Evolutionary conservation across 148 eudicot genomes (phyloP), one percentile per base, ranked within the genome.

Genomic region (Camellia lanceoleosa): DNA sequence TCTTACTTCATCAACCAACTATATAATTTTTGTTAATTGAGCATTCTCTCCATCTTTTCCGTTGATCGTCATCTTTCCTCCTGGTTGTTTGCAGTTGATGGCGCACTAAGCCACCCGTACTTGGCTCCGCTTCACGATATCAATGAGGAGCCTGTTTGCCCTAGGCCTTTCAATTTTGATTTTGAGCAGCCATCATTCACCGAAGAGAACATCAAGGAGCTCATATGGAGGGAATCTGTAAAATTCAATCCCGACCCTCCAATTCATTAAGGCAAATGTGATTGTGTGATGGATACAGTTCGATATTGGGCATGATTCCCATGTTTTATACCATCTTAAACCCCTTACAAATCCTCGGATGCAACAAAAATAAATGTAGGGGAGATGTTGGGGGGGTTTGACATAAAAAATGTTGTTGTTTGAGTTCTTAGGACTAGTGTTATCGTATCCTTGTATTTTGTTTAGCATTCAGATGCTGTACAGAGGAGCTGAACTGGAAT

Each of bases 131-230:
- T 92, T 69, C 98, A 94, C n/a, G 92, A 90, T 79, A 90, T 94
- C 81, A 94, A 92, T 19, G 93, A 89, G 81, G 97, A 92, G 80
- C 97, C 98, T 4, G 88, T 91, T 78, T 94, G 94, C 84, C 92
- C 88, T 9, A 82, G 85, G 73, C 95, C 95, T 77, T 94, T 94
- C 89, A 86, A 79, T 81, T 93, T 92, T 74, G 98, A 94, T 82
- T 94, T 94, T 44, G 98, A 94, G 94, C 97, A 92, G 89, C 97
- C 97, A 15, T 90, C 95, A 1, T 87, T 87, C 89, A 94, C 91
- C 0, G 98, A 94, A 78, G 97, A 92, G 79, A 86, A 92, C 76
- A 89, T 94, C 85, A 94, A 92, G 87, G 98, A 94, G 78, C 97
- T 94, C 82, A 92, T 94, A 60, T 94, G 95, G 97, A 90, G 86